These are phyloP conservation scores for Argentina anserina DNA, from an alignment of 306 rosid species.

Conservation along the genomic window DNA sequence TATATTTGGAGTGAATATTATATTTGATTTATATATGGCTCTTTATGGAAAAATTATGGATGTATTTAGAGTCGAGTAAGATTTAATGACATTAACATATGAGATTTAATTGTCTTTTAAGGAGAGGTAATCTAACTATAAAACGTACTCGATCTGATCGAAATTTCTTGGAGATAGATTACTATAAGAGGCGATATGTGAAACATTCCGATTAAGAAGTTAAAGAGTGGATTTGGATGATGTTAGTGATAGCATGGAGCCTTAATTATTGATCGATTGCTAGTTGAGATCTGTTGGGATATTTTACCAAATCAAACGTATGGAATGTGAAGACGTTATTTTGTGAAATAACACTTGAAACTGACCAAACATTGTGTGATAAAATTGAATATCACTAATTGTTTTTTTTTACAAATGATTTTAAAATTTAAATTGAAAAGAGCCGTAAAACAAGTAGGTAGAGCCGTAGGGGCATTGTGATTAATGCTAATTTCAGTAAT, in stretches of 20 bases:
- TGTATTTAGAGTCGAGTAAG: not conserved
- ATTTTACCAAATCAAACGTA: not conserved
- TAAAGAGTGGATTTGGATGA: not conserved
- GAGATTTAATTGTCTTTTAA: not conserved
- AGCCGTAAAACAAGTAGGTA: too few relatives aligned
- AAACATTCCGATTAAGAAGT: not conserved
- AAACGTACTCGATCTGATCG: too few relatives aligned
- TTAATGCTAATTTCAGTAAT: too few relatives aligned
- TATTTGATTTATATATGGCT: not conserved
- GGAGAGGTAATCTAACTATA: not conserved
- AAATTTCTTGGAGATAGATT: too few relatives aligned
- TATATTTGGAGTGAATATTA: not conserved
- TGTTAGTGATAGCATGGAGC: not conserved
- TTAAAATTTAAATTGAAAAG: too few relatives aligned
- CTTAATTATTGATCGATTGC: not conserved
- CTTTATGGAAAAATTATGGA: not conserved
- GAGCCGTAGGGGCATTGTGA: too few relatives aligned
- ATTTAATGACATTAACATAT: not conserved
- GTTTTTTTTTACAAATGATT: too few relatives aligned
- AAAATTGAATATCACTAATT: too few relatives aligned
- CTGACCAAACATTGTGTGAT: not conserved
- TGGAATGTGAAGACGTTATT: not conserved
- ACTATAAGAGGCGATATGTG: not conserved
- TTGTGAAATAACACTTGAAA: not conserved
- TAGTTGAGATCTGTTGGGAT: not conserved